Base-by-base conservation (phyloP, 108 stramenopile genomes). In the Aurantiochytrium sp. region DNA sequence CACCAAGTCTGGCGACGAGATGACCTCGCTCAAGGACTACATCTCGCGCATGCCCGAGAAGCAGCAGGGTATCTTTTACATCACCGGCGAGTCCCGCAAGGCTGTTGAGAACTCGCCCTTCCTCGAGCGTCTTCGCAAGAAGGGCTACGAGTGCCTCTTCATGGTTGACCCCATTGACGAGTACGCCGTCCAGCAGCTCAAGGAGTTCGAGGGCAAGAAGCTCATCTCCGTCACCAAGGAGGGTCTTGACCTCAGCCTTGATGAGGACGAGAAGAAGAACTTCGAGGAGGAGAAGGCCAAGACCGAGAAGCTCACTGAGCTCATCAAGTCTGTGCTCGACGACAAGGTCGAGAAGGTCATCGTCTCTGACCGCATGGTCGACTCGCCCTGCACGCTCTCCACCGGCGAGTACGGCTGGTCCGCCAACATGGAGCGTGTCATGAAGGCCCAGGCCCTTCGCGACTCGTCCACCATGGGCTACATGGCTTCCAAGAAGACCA, bases 291-390 rank as follows among this genome's bases (percentile, higher is more conserved):
- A 96, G 58, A 99, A 99, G 97, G 96, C 96, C 60, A 96, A 97
- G 94, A 94, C 97, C 23, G 98, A 99, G 90, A 96, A 96, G 60
- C 93, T 99, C 57, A 98, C 98, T 97, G 98, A 98, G 95, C 95
- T 99, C 91, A 99, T 99, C 96, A 99, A 99, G 96, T 98, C 99
- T 93, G 98, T 99, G 44, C 96, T 99, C 60, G 98, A 98, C 87
- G 99, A 99, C 95, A 99, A 99, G 98, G 98, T 99, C 89, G 99
- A 99, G 94, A 99, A 99, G 98, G 99, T 99, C 59, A 96, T 98
- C 89, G 97, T 98, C 28, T 98, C 98, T 58, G 96, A 96, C 95
- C 97, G 99, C 93, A 97, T 99, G 49, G 98, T 96, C 19, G 97
- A 99, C 91, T 97, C 97, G 60, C 99, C 99, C 53, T 99, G 99